Percentiles rank a stretch among this genome's conserved stretches.
These are phyloP conservation scores for Epichloe typhina DNA, from an alignment of 2,329 filamentous ascomycete species.

Conservation along the genomic window DNA sequence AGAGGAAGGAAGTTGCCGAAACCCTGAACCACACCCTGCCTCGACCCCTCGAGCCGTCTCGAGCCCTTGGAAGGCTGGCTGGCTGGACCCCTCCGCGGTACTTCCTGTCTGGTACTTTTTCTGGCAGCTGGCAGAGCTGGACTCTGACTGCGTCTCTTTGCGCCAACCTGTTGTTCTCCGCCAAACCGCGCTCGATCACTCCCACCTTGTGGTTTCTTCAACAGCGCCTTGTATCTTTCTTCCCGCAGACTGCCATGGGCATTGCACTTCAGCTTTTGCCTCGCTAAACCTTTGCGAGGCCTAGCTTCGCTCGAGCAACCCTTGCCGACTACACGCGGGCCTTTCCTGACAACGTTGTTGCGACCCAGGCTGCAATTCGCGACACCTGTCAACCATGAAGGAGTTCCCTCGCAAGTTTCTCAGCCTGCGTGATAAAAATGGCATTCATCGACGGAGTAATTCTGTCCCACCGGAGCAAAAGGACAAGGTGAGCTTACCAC, in stretches of 20 bases:
- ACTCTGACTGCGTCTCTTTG: neutral
- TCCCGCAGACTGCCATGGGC: constrained; percentile 16
- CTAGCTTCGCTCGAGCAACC: constrained; percentile 7
- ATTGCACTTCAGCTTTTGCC: constrained; percentile 16
- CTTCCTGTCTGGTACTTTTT: neutral
- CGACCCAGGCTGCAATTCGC: neutral
- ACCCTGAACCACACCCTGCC: neutral
- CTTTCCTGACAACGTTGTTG: neutral
- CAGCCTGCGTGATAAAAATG: constrained; percentile 54
- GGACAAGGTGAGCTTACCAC: constrained; percentile 31
- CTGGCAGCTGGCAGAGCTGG: neutral
- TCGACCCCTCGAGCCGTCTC: neutral
- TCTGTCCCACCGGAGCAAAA: constrained; percentile 36
- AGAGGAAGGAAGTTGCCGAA: neutral
- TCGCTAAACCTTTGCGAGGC: constrained; percentile 19
- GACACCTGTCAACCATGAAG: constrained; percentile 29
- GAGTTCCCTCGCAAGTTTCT: constrained; percentile 51
- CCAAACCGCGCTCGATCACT: neutral
- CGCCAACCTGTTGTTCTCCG: neutral
- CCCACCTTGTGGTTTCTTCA: neutral
- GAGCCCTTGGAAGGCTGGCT: too few species aligned
- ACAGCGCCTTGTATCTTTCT: neutral
- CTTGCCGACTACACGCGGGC: neutral
- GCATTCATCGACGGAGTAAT: constrained; percentile 38
- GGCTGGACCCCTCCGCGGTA: too few species aligned